Base-by-base conservation (phyloP, 257 asterid species). In the Galeopsis tetrahit region DNA sequence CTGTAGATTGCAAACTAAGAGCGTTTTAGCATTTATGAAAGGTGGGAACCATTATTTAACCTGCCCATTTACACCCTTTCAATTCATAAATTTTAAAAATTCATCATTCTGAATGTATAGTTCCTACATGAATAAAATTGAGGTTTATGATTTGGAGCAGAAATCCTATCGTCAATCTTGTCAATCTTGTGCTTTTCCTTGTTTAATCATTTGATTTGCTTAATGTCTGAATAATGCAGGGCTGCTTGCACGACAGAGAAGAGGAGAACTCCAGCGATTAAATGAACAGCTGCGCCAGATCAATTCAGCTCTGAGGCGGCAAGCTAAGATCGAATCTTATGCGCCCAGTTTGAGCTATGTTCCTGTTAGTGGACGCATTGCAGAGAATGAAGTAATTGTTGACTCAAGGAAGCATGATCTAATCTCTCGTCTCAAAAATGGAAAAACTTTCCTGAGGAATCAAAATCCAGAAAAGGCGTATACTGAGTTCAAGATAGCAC, bases 231-330 rank as follows among this genome's bases (percentile, higher is more conserved):
- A 66, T 34, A 7, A 67, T 80, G 58, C 73, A 95, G 99, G 99
- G 70, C 85, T 95, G 34, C 93, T 92, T 73, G 99, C 99, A 11
- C 87, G 99, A 52, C 96, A 92, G 79, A 85, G 99, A 81, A 90
- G 72, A 84, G 97, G 87, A 69, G 99, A 95, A 79, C 75, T 95
- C 80, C 79, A 80, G 81, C 85, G 90, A 65, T 81, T 95, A 67
- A 95, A 95, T 62, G 99, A 95, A 70, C 99, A 92, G 88, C 88
- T 95, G 60, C 94, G 98, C 49, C 98, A 92, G 80, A 95, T 95
- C 75, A 95, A 95, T 77, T 56, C 96, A 7, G 97, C 99, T 70
- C 70, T 95, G 60, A 87, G 96, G 82, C 82, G 99, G 84, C 99
- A 95, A 83, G 99, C 98, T 64, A 92, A 90, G 80, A 92, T 95